phyloP scores from a whole-genome alignment of 768 basidiomycete species.

The Tephrocybe rancida region DNA sequence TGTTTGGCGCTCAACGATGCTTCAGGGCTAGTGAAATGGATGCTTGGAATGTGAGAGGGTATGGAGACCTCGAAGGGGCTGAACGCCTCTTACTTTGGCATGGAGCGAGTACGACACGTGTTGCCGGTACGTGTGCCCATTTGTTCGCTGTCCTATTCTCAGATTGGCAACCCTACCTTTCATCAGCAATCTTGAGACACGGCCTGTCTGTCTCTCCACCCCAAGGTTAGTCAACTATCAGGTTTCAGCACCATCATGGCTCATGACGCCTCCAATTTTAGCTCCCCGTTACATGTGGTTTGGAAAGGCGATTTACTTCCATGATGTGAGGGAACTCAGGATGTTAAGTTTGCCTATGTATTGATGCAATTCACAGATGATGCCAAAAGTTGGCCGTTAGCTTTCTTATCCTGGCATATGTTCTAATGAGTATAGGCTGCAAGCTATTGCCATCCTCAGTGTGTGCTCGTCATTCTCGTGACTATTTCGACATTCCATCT shows the following conservation, averaged over 20 bases:
- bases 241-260: too few species aligned
- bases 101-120: neutral
- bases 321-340: neutral
- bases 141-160: neutral
- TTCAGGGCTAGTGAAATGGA: neutral
- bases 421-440: neutral
- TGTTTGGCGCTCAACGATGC: neutral
- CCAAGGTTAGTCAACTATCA: neutral
- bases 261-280: too few species aligned
- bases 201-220: neutral
- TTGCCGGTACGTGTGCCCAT: neutral
- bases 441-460: neutral
- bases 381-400: neutral
- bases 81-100: neutral
- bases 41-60: neutral
- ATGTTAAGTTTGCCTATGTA: neutral
- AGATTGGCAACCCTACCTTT: neutral
- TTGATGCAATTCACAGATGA: neutral
- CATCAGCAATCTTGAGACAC: neutral
- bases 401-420: neutral
- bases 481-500: neutral
- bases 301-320: neutral
- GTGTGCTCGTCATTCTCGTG: neutral
- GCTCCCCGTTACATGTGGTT: too few species aligned
- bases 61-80: neutral